Conservation (phyloP, 768 basidiomycete genomes). For the Leccinum disarticulatum region DNA sequence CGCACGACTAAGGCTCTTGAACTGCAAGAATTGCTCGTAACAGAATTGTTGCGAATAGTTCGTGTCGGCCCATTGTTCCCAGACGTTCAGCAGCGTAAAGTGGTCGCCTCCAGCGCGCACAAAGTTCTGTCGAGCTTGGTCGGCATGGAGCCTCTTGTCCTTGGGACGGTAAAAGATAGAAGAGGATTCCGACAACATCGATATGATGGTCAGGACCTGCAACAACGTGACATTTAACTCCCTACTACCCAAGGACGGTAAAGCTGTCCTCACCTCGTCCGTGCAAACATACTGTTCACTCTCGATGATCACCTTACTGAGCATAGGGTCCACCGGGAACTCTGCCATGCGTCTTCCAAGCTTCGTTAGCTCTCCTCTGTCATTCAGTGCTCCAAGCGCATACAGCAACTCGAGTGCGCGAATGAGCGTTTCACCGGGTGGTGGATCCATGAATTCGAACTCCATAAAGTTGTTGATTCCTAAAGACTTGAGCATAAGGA, state of each 20-base stretch:
- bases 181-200: constrained; percentile 94
- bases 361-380: constrained; percentile 95
- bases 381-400: constrained; percentile 94
- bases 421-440: constrained; percentile 97
- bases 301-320: constrained; percentile 94
- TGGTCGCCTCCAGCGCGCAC: constrained; percentile 95
- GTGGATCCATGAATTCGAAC: constrained; percentile 98
- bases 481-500: constrained; percentile 90
- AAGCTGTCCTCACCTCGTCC: constrained; percentile 71
- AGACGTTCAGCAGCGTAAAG: constrained; percentile 95
- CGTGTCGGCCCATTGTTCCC: constrained; percentile 99
- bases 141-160: constrained; percentile 96
- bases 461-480: constrained; percentile 98
- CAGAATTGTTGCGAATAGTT: constrained; percentile 97
- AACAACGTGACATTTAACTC: not conserved
- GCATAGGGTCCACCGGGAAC: constrained; percentile 97
- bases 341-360: constrained; percentile 97
- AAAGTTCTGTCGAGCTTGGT: constrained; percentile 97
- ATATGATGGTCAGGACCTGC: constrained; percentile 92
- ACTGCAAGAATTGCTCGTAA: constrained; percentile 93
- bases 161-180: constrained; percentile 97
- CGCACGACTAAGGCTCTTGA: constrained; percentile 90
- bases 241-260: not conserved
- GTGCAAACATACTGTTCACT: constrained; percentile 94
- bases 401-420: constrained; percentile 91